Evolutionary conservation across 768 basidiomycete genomes (phyloP), one percentile per base, ranked within the genome.

Genomic region (Neoboletus subvelutipes): DNA sequence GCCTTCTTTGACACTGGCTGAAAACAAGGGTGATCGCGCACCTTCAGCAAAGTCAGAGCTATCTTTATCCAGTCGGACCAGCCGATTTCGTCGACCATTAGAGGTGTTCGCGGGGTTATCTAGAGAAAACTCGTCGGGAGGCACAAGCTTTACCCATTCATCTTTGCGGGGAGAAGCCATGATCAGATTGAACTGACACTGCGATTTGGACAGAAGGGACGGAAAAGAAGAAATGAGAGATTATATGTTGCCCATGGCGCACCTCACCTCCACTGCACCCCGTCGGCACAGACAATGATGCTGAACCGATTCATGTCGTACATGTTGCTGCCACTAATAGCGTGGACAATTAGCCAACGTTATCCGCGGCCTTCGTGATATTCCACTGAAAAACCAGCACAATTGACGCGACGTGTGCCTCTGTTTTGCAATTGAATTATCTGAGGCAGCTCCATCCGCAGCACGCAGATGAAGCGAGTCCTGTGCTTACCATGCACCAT

Each of bases 41-140:
- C 83, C 71, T 58, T 73, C 70, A n/a, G 65, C 51, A 58, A 75
- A 83, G 13, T 67, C 61, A 18, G 74, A 53, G 52, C 75, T 69
- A 4, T 70, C 66, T 12, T 58, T 71, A 18, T 71, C 64, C n/a
- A 85, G 64, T 40, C 67, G 65, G 33, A 75, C 69, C 52, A 85
- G 64, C 58, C 81, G 75, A 59, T 71, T 78, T 60, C 73, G 74
- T 63, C 73, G 74, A 45, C 75, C 73, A 56, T 71, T 68, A 34
- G 56, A 34, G 29, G 62, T 57, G 52, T 80, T 74, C 62, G 74
- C 75, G 15, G 77, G 77, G 60, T 81, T 77, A 52, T 76, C 73
- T 54, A 80, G 58, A 33, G 65, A 73, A 51, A 71, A 73, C 40
- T 72, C 71, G 49, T 75, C 73, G 15, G 69, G 67, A 26, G 63